These are phyloP conservation scores for Yamadazyma tumulicola DNA, from an alignment of 805 yeast species.

Conservation along the genomic window DNA sequence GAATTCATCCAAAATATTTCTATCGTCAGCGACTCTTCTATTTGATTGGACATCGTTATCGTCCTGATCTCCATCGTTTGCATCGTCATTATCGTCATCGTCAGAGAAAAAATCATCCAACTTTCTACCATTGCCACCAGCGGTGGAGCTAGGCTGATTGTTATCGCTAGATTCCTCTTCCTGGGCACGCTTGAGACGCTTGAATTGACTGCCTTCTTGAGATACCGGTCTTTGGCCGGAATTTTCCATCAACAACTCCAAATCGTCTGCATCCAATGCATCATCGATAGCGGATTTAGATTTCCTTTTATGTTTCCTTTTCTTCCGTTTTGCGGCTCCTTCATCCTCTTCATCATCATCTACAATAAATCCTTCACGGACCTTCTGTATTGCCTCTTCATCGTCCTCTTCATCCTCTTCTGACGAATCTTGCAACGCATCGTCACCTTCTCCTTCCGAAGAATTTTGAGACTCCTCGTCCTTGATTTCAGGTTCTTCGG, in stretches of 20 bases:
- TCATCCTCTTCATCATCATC: constrained; percentile 69
- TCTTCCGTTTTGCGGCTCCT: constrained; percentile 26
- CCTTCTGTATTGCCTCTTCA: constrained; percentile 79
- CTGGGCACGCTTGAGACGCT: constrained; percentile 76
- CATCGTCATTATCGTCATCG: constrained; percentile 28
- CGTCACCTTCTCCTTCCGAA: constrained; percentile 35
- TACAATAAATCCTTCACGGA: constrained; percentile 90
- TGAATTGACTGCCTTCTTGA: constrained; percentile 49
- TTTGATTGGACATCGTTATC: background rate
- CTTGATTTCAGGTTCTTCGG: constrained; percentile 36
- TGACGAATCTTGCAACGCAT: constrained; percentile 56
- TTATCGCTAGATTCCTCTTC: constrained; percentile 30
- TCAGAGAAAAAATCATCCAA: constrained; percentile 73
- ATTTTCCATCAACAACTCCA: constrained; percentile 87
- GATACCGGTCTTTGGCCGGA: constrained; percentile 63
- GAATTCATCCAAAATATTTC: constrained; percentile 67
- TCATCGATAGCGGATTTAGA: constrained; percentile 44
- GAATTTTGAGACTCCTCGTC: constrained; percentile 21
- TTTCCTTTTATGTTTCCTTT: constrained; percentile 38
- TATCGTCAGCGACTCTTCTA: constrained; percentile 14
- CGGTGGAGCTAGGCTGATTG: constrained; percentile 1
- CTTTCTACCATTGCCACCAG: constrained; percentile 4
- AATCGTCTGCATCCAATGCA: constrained; percentile 89
- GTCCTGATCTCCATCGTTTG: constrained; percentile 22
- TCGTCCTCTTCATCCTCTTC: constrained; percentile 86